These are phyloP conservation scores for Blumeria hordei DNA, from an alignment of 2,329 filamentous ascomycete genomes.

Conservation along the genomic window DNA sequence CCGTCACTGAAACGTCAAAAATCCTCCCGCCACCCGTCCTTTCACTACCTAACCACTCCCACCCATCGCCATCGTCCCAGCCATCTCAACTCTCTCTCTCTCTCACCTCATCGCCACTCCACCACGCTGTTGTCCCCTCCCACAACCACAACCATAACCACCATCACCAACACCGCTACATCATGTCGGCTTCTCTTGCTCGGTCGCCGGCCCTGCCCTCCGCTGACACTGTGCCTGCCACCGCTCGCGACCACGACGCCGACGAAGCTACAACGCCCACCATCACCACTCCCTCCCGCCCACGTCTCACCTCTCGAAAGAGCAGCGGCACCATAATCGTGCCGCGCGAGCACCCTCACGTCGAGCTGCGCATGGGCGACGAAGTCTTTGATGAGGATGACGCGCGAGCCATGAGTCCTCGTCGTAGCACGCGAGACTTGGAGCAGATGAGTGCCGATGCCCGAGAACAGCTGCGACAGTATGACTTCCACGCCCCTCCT, in stretches of 20 bases:
- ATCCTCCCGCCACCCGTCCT: neutral
- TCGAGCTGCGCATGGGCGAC: conserved; percentile 48
- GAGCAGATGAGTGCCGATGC: conserved; percentile 71
- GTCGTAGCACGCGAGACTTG: conserved; percentile 73
- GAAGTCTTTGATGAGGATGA: conserved; percentile 53
- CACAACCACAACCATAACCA: too few species aligned
- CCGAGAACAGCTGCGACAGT: conserved; percentile 32
- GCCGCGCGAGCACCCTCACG: conserved; percentile 47
- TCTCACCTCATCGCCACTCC: too few species aligned
- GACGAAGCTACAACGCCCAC: too few species aligned
- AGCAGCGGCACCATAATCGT: conserved; percentile 68
- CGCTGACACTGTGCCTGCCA: too few species aligned
- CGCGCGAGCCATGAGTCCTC: conserved; percentile 81
- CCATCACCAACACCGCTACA: too few species aligned
- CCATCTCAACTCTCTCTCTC: too few species aligned
- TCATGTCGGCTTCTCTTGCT: too few species aligned
- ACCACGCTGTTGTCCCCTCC: too few species aligned
- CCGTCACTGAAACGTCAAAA: neutral
- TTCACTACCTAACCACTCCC: too few species aligned
- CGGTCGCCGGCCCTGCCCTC: too few species aligned
- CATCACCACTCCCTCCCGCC: conserved; percentile 20
- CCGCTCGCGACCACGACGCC: too few species aligned
- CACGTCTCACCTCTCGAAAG: conserved; percentile 47
- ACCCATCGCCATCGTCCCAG: too few species aligned
- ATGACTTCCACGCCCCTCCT: conserved; percentile 17